phyloP scores from a whole-genome alignment of 768 basidiomycete species.

The Lactarius quietus region DNA sequence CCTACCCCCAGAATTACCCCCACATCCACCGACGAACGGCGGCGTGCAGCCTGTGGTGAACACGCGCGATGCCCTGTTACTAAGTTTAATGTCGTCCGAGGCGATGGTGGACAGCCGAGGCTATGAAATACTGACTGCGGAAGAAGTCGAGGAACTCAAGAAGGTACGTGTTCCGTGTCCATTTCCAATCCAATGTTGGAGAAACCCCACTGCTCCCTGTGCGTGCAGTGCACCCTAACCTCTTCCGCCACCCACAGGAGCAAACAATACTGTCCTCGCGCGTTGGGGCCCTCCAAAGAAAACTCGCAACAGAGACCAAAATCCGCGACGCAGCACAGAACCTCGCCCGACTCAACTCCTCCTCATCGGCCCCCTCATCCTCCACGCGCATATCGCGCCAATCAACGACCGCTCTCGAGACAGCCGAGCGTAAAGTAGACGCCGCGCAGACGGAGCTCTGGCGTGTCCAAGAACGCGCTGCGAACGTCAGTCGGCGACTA shows the following conservation, averaged over 20 bases:
- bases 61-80: conserved; percentile 78
- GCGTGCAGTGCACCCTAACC: background rate
- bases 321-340: conserved; percentile 84
- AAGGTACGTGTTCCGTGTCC: conserved; percentile 49
- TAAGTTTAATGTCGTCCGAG: conserved; percentile 89
- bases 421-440: conserved; percentile 71
- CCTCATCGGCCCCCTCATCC: conserved; percentile 25
- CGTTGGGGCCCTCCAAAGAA: conserved; percentile 62
- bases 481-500: conserved; percentile 58
- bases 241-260: conserved; percentile 49
- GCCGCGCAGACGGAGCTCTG: conserved; percentile 66
- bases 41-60: conserved; percentile 38
- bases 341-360: conserved; percentile 60
- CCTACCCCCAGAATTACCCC: background rate
- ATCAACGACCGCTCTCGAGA: conserved; percentile 65
- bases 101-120: conserved; percentile 89
- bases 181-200: background rate
- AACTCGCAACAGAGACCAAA: conserved; percentile 76
- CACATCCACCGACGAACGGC: conserved; percentile 1
- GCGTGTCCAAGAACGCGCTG: conserved; percentile 59
- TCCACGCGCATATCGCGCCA: conserved; percentile 59
- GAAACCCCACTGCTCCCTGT: too few species aligned
- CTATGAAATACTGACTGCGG: conserved; percentile 70
- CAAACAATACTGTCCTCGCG: conserved; percentile 65
- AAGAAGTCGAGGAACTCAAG: conserved; percentile 68